Conservation (phyloP, 768 basidiomycete genomes). For the Termitomyces heimii region DNA sequence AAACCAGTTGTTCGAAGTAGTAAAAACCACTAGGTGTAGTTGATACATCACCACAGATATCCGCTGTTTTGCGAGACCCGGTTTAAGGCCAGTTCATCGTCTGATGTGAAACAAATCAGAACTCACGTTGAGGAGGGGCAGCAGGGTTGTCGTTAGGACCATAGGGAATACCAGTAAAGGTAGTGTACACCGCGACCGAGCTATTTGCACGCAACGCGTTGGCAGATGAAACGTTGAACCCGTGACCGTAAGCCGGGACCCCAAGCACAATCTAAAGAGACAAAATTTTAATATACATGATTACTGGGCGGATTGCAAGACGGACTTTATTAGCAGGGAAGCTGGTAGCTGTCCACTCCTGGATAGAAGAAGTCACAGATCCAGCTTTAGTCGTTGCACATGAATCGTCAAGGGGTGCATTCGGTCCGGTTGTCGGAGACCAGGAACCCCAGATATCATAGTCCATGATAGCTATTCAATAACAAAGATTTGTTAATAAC, state of each 20-base stretch:
- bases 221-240: slow-evolving; percentile 45
- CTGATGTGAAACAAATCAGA: not conserved
- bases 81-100: not conserved
- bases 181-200: not conserved
- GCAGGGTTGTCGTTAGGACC: not conserved
- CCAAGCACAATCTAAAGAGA: slow-evolving; percentile 60
- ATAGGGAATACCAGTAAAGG: not conserved
- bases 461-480: slow-evolving; percentile 46
- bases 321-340: slow-evolving; percentile 50
- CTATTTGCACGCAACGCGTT: slow-evolving; percentile 2
- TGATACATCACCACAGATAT: slow-evolving; percentile 42
- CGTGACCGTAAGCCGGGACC: slow-evolving; percentile 76
- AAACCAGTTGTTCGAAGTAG: slow-evolving; percentile 57
- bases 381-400: slow-evolving; percentile 61
- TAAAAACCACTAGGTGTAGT: slow-evolving; percentile 41
- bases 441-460: slow-evolving; percentile 50
- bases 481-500: not conserved
- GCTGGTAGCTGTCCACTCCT: slow-evolving; percentile 68
- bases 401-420: slow-evolving; percentile 73
- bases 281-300: not conserved
- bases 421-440: slow-evolving; percentile 59
- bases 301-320: not conserved
- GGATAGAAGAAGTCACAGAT: slow-evolving; percentile 67
- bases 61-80: not conserved
- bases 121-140: not conserved